Base-by-base conservation (phyloP, 177 flowering plant genomes). In the Tripterygium wilfordii region DNA sequence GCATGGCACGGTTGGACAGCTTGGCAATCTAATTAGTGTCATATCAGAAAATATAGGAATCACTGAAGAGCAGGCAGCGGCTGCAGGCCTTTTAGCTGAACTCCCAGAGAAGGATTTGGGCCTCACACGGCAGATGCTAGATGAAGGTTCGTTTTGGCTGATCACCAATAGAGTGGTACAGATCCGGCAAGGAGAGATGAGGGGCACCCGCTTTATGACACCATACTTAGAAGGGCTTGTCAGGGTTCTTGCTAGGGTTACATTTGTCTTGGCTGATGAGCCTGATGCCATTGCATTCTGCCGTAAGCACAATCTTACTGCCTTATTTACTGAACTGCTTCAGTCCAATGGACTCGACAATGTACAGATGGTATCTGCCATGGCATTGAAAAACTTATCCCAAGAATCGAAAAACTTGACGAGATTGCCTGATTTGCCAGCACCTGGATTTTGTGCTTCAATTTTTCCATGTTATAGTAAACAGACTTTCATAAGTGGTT, bases 221-320 rank as follows among this genome's bases (percentile, higher is more conserved):
- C 92, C 96, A 22, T 86, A 79, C 58, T 65, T 75, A 4, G 97
- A 82, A 72, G 99, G 97, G 48, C 89, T 92, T 18, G 97, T 89
- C 3, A 63, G 58, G 21, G 70, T 87, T 56, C 82, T 92, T 20
- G 65, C 86, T 16, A 77, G 99, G 68, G 72, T 92, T 30, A 89
- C 99, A 31, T 82, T 74, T 58, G 76, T 71, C 40, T 57, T 89
- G 42, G 47, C 74, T 9, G 75, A 74, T 38, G 89, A 86, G 45
- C 77, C 81, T 6, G 70, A 48, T 32, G 82, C 90, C 27, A 42
- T 81, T 45, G 42, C 54, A 5, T 63, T 92, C 20, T 85, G 85
- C 20, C 86, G 80, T 24, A 73, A 83, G 47, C 64, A 78, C 53
- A 69, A 78, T 61, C 68, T 92, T 44, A 79, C 91, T 21, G 66